Evolutionary conservation across 495 filamentous ascomycete species (phyloP), one percentile per base, ranked within the genome.

Genomic region (Aspergillus cristatus): DNA sequence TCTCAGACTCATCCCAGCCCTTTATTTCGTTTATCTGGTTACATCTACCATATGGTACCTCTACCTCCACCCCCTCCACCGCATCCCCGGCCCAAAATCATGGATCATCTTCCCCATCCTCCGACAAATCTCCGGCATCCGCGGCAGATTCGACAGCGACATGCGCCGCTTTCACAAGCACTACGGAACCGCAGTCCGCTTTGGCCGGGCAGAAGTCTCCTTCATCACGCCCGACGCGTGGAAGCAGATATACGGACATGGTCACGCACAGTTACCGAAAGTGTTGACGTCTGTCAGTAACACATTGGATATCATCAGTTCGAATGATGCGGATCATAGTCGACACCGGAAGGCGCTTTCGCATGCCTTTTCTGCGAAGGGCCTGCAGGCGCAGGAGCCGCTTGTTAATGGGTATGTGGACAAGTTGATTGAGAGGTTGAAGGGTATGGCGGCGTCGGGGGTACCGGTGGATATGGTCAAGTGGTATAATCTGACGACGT

Each of bases 401-500:
- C 49, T 71, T 14, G 55, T 76, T 14, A 47, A 51, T 13, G 45
- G 47, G 8, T 75, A 78, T 42, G 54, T 75, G 3, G 68, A 76
- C 38, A 42, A 64, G 20, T 45, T 78, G 13, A 51, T 76, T 1
- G 35, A 54, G n/a, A 57, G 65, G 17, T 44, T 73, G 14, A 35
- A 51, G 8, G 35, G 26, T 14, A 46, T 18, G 14, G 46, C 44
- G 12, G 34, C 14, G 18, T 31, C 2, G 20, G 20, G 20, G 8
- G 20, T 24, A 8, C 20, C 20, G 40, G 46, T 1, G 40, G 43
- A 72, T 29, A 51, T 73, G 17, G 57, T 51, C 17, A 48, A 42
- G 24, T 78, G 74, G 74, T 74, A 65, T 38, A 75, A 75, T 34
- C 71, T 64, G 45, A 66, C 60, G 2, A 75, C 74, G 0, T 79